Base-by-base conservation (phyloP, 805 yeast species). In the Clavispora fructus region DNA sequence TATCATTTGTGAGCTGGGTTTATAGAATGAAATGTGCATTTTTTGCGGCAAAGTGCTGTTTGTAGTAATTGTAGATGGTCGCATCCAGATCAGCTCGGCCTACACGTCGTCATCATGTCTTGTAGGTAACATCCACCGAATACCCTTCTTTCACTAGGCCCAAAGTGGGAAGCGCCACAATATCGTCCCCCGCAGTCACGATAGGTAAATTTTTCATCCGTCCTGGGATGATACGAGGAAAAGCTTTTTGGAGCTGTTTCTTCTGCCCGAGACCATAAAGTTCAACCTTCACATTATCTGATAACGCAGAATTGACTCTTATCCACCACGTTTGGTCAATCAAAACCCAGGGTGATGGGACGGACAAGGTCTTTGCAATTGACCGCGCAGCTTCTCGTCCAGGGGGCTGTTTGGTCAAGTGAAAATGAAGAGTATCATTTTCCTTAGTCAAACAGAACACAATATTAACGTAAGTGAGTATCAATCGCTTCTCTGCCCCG, bases 271-370 rank as follows among this genome's bases (percentile, higher is more conserved):
- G 17, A 7, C 17, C 10, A 38, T 40, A 41, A n/a, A 35, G 39
- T 13, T 16, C 11, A 14, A 41, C 26, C 5, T 10, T 5, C 32
- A 41, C 43, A 3, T 25, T 13, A 1, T 17, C n/a, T 14, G 14
- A 5, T 14, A 23, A 6, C 17, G 29, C 32, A n/a, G 29, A 16
- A 7, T 27, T 14, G 10, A 41, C 17, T 14, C 30, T 17, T n/a
- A 54, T 11, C 58, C 58, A 54, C 58, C 58, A 54, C 8, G 52
- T 43, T 19, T 47, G 30, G 27, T 48, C 52, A 28, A 50, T 45
- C n/a, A 49, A 29, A 7, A 19, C 17, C 56, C 56, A 52, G 1
- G 45, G 40, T 14, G 43, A 19, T 2, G 35, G 14, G 2, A 40
- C 31, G 2, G 19, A 1, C 2, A 45, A 16, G 1, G n/a, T 23